Evolutionary conservation across 768 basidiomycete species (phyloP).

Genomic region (Lepiota brunneoincarnata): DNA sequence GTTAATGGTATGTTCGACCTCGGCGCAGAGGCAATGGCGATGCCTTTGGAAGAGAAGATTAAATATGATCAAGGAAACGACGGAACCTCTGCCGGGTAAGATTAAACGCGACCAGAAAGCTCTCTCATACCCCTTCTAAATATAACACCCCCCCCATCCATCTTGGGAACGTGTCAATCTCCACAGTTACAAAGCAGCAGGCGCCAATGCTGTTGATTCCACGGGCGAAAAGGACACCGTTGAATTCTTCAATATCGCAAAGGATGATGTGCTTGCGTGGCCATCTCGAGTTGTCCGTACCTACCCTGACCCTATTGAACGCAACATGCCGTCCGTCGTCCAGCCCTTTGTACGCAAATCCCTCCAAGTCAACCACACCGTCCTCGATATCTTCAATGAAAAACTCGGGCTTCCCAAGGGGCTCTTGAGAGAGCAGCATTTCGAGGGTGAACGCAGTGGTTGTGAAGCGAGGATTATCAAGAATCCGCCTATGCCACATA

Average conservation of each 20-base stretch:
- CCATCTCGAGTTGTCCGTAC: constrained; percentile 49
- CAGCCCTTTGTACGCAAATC: constrained; percentile 59
- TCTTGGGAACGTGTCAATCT: background rate
- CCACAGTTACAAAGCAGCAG: constrained; percentile 56
- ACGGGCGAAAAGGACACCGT: constrained; percentile 52
- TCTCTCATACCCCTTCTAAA: background rate
- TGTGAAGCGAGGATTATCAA: constrained; percentile 57
- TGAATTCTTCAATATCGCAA: constrained; percentile 66
- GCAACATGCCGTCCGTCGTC: constrained; percentile 46
- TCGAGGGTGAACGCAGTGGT: constrained; percentile 44
- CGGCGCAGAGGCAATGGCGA: constrained; percentile 49
- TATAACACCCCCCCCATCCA: constrained; percentile 14
- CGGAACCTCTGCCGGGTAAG: constrained; percentile 38
- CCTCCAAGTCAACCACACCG: constrained; percentile 47
- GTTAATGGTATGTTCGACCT: constrained; percentile 53
- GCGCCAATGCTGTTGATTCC: constrained; percentile 61
- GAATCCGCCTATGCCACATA: constrained; percentile 37
- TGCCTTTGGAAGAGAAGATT: constrained; percentile 57
- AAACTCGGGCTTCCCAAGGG: constrained; percentile 52
- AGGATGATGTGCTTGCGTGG: constrained; percentile 66
- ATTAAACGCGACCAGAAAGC: background rate
- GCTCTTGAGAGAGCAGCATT: constrained; percentile 41
- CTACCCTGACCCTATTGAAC: constrained; percentile 54
- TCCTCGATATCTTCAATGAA: constrained; percentile 57
- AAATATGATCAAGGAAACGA: constrained; percentile 55